Evolutionary conservation across 345 rosid genomes (phyloP), one percentile per base, ranked within the genome.

Genomic region (Dovyalis caffra): DNA sequence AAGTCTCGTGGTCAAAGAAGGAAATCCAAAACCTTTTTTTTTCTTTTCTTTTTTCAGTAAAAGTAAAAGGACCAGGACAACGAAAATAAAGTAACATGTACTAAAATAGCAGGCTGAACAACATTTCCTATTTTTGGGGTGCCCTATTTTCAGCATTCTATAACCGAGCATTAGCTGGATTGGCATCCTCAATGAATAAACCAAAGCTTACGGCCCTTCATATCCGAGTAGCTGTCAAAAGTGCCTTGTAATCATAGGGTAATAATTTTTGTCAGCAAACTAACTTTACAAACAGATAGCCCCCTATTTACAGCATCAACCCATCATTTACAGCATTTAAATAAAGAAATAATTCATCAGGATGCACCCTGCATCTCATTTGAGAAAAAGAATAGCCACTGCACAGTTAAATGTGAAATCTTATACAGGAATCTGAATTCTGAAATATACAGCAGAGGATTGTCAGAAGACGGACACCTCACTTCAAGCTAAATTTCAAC

Each of bases 351-450:
- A 35, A 32, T 29, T 31, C 60, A 58, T 67, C 21, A 47, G 23
- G 15, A 28, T 21, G 49, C 10, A 23, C 20, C 61, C 37, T 51
- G 69, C 21, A 37, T 32, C 78, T 57, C 28, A 28, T 33, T 60
- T 62, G 64, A 75, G 64, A 60, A 66, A 85, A 76, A 68, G 69
- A 77, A 11, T 20, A 69, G 60, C 78, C 69, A 12, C 37, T 78
- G 77, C 81, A 66, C 34, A 73, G 34, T 80, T 63, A n/a, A 63
- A 26, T 28, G 40, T 63, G 71, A 32, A 76, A 75, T 64, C 60
- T 76, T 81, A 70, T 83, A 83, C 82, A 83, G 70, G 83, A 81
- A 78, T 77, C 64, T 70, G 75, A n/a, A 8, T 56, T 56, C 14
- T 32, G 47, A 34, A 77, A 79, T 82, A 69, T 80, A 83, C 84